Evolutionary conservation across 2,329 filamentous ascomycete genomes (phyloP).

Genomic region (Teratosphaeria destructans): DNA sequence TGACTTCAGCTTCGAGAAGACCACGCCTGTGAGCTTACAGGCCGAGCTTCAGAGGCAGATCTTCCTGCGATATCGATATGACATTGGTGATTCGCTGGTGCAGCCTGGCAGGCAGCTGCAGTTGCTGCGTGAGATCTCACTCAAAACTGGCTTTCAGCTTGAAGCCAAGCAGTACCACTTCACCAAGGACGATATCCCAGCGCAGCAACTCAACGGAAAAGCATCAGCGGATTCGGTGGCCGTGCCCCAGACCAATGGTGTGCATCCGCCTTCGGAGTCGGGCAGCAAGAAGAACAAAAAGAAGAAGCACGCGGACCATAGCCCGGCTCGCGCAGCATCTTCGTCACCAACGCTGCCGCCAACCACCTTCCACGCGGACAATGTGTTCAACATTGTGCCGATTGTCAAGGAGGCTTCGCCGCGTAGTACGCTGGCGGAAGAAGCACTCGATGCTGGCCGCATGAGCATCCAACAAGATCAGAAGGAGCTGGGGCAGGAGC

Average conservation of each 20-base stretch:
- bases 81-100: conserved; percentile 58
- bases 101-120: conserved; percentile 62
- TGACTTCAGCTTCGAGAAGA: conserved; percentile 69
- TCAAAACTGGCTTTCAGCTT: conserved; percentile 85
- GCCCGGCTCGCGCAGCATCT: conserved; percentile 35
- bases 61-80: conserved; percentile 63
- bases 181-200: conserved; percentile 29
- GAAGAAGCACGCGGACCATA: conserved; percentile 41
- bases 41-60: conserved; percentile 63
- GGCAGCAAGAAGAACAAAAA: conserved; percentile 47
- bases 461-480: conserved; percentile 94
- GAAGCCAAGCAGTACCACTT: conserved; percentile 69
- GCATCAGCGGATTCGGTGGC: conserved; percentile 19
- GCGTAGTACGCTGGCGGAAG: conserved; percentile 81
- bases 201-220: conserved; percentile 16
- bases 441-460: conserved; percentile 87
- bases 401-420: conserved; percentile 90
- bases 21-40: conserved; percentile 63
- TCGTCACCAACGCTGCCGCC: conserved; percentile 35
- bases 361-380: conserved; percentile 67
- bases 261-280: conserved; percentile 9
- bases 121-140: conserved; percentile 74
- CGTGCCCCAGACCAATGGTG: conserved; percentile 26
- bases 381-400: conserved; percentile 87
- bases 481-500: conserved; percentile 89